Percentiles rank a stretch among this genome's conserved stretches.
Evolutionary conservation across 2,329 filamentous ascomycete genomes (phyloP).

Genomic region (Trichophaea hybrida): DNA sequence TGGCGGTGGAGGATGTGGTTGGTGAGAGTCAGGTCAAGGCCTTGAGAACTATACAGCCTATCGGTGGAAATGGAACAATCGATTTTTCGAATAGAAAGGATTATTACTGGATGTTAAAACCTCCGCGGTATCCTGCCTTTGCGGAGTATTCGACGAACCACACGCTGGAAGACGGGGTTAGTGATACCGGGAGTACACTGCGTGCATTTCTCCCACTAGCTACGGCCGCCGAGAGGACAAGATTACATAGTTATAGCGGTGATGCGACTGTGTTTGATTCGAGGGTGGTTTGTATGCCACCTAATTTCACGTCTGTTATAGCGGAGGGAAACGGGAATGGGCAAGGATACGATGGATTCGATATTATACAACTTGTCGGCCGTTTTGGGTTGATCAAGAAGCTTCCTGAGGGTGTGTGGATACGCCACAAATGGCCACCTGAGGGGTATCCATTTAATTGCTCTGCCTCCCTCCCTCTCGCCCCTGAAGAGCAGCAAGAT

Average conservation of each 20-base stretch:
- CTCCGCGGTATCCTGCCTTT: background rate
- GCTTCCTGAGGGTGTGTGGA: background rate
- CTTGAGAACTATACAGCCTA: background rate
- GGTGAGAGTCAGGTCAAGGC: background rate
- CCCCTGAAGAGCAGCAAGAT: background rate
- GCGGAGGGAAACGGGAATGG: background rate
- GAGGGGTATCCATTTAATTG: background rate
- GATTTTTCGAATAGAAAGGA: background rate
- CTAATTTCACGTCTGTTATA: background rate
- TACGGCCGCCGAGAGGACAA: background rate
- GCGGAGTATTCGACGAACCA: background rate
- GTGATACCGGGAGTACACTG: background rate
- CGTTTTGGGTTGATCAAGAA: background rate
- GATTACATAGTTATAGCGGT: background rate
- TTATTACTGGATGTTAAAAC: background rate
- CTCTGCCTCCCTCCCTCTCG: background rate
- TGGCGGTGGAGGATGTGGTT: background rate
- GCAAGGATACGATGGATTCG: background rate
- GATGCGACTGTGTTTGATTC: background rate
- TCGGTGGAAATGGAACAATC: background rate
- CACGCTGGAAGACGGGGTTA: background rate
- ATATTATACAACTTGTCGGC: background rate
- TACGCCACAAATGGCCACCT: background rate
- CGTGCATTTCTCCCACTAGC: background rate
- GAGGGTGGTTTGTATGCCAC: background rate